Base-by-base conservation (phyloP, 805 yeast genomes). In the Lachancea lanzarotensis region DNA sequence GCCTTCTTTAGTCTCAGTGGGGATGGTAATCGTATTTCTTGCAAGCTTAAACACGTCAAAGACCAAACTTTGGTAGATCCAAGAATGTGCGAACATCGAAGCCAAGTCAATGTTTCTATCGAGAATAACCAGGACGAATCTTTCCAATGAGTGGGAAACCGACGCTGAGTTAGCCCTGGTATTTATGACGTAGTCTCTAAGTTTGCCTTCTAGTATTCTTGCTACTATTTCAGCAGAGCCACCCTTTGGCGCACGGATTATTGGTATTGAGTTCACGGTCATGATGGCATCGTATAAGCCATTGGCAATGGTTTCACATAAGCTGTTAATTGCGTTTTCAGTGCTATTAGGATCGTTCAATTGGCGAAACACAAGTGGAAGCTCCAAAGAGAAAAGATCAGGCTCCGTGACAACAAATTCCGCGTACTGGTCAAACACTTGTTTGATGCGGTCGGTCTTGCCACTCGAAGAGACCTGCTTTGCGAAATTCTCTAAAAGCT, bases 161-260 rank as follows among this genome's bases (percentile, higher is more conserved):
- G 56, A 47, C 2, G 50, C 46, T 13, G 57, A 38, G 5, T 61
- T 53, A 12, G 63, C 52, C 57, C 70, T 58, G 67, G 80, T 45
- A 62, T 89, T 91, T 47, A 84, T 76, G 35, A 89, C 84, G 59
- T 87, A 84, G 58, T 93, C 96, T 45, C 98, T 75, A 49, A 93
- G 71, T 58, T 80, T 82, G 56, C 79, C 76, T 58, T 95, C 97
- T 48, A 93, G 73, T 56, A 83, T 85, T 54, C 83, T 84, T 1
- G 97, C 95, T 32, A 93, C 84, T 59, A 90, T 75, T 62, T 93
- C 98, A 1, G 98, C 97, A 0, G 99, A 95, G 1, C 96, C 96
- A 40, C 95, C 95, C 35, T 82, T 73, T 37, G 93, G 90, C 42
- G 96, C 83, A 56, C 99, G 77, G 49, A 93, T 87, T 41, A 93